A percentile compares a stretch with the other conserved stretches of the same genome.
phyloP scores from a whole-genome alignment of 352 stramenopile species.

The Phytopythium litorale region DNA sequence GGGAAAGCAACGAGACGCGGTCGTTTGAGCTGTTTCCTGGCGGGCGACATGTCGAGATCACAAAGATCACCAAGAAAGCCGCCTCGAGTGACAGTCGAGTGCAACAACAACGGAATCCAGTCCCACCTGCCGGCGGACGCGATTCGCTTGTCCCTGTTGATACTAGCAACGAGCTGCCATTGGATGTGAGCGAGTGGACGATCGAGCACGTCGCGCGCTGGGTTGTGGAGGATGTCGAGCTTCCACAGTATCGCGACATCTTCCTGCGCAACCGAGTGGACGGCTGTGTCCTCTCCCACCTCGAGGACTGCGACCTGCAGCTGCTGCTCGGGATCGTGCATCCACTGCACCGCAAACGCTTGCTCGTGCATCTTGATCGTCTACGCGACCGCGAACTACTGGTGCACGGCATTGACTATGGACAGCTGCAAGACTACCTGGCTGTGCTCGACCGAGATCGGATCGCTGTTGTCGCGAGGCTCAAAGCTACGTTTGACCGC shows the following conservation, averaged over 20 bases:
- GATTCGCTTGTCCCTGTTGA: background rate
- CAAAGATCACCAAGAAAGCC: conserved; percentile 1
- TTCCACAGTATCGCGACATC: conserved; percentile 44
- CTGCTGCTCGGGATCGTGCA: conserved; percentile 56
- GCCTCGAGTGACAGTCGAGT: background rate
- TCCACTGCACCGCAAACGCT: conserved; percentile 46
- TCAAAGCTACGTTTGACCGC: conserved; percentile 70
- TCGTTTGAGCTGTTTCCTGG: conserved; percentile 60
- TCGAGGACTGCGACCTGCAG: conserved; percentile 60
- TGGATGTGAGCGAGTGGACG: conserved; percentile 53
- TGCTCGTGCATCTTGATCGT: conserved; percentile 58
- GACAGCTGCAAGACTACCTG: conserved; percentile 70
- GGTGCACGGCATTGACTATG: conserved; percentile 56
- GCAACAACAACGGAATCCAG: background rate
- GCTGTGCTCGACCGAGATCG: conserved; percentile 65
- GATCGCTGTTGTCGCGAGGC: conserved; percentile 51
- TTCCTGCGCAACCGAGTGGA: conserved; percentile 60
- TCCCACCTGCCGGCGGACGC: background rate
- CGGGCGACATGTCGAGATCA: conserved; percentile 28
- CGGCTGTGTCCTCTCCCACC: conserved; percentile 55
- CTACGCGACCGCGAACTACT: conserved; percentile 59
- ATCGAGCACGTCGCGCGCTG: conserved; percentile 44
- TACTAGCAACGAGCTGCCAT: conserved; percentile 8
- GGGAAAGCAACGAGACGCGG: conserved; percentile 45
- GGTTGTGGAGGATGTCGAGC: conserved; percentile 40